These are phyloP conservation scores for Olyra latifolia DNA, from an alignment of 176 grass and related monocot species.

Conservation along the genomic window DNA sequence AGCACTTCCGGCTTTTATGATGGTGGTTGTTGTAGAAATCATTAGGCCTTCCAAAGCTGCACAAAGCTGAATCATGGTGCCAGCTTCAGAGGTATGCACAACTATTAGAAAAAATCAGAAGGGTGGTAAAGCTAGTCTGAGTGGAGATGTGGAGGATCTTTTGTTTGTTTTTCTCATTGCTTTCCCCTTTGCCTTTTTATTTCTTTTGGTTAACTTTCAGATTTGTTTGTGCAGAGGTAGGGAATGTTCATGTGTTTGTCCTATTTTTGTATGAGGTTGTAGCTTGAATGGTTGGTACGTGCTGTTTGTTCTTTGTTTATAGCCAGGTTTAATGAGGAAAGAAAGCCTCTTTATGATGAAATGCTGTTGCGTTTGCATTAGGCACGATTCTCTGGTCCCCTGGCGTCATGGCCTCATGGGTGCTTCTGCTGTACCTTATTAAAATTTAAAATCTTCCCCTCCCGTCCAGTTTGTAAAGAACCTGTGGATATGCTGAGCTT, in stretches of 20 bases:
- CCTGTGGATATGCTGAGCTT: background rate
- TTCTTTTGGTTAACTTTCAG: background rate
- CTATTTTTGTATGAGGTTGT: slow-evolving; percentile 15
- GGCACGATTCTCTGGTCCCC: background rate
- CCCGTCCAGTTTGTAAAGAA: slow-evolving; percentile 16
- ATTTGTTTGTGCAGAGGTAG: slow-evolving; percentile 18
- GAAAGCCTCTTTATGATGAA: background rate
- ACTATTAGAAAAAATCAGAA: background rate
- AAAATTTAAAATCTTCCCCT: background rate
- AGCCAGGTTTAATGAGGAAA: slow-evolving; percentile 35
- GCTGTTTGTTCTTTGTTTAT: slow-evolving; percentile 22
- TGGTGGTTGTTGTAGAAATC: slow-evolving; percentile 40
- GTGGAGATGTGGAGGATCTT: slow-evolving; percentile 31
- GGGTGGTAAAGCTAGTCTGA: background rate
- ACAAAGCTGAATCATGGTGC: slow-evolving; percentile 43
- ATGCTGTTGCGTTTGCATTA: background rate
- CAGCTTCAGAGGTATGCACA: slow-evolving; percentile 40
- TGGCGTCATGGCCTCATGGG: background rate
- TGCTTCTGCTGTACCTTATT: background rate
- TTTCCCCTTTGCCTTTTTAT: background rate
- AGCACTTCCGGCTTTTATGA: slow-evolving; percentile 32
- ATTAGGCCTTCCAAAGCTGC: slow-evolving; percentile 41
- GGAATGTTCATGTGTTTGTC: slow-evolving; percentile 2
- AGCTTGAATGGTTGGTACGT: slow-evolving; percentile 32
- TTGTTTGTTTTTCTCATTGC: background rate